These are phyloP conservation scores for Maudiozyma bulderi DNA, from an alignment of 805 yeast genomes.

Conservation along the genomic window DNA sequence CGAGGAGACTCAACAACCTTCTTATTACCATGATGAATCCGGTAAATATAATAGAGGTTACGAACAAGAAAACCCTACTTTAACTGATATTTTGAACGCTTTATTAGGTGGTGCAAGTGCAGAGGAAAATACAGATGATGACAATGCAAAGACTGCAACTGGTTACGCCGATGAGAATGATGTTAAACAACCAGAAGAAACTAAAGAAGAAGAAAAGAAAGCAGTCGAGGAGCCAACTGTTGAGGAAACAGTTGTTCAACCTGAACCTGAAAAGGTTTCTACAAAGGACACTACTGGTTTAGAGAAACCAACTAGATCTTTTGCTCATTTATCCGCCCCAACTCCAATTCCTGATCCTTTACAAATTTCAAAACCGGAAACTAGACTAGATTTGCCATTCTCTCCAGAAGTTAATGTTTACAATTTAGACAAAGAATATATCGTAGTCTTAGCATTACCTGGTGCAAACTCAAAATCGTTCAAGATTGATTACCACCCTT, in stretches of 20 bases:
- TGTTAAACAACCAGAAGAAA: slow-evolving; percentile 7
- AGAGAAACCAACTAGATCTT: slow-evolving; percentile 4
- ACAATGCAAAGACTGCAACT: not conserved
- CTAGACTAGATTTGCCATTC: slow-evolving; percentile 36
- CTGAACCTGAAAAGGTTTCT: not conserved
- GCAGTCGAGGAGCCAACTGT: not conserved
- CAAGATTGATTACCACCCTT: slow-evolving; percentile 50
- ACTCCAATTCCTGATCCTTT: slow-evolving; percentile 33
- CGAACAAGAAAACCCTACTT: slow-evolving; percentile 6
- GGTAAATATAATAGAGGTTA: not conserved
- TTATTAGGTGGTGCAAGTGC: slow-evolving; percentile 14
- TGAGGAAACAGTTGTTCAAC: not conserved
- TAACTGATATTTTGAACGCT: slow-evolving; percentile 15
- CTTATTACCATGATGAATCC: slow-evolving; percentile 16
- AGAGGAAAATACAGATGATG: not conserved
- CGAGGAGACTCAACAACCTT: slow-evolving; percentile 13
- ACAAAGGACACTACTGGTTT: slow-evolving; percentile 1
- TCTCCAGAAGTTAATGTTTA: slow-evolving; percentile 54
- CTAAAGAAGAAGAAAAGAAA: not conserved
- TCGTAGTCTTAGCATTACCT: slow-evolving; percentile 45
- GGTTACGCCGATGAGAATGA: not conserved
- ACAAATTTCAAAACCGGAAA: slow-evolving; percentile 38
- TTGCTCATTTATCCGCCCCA: slow-evolving; percentile 21
- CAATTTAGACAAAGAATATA: slow-evolving; percentile 37
- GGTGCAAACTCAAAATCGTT: slow-evolving; percentile 47